These are phyloP conservation scores for Trichoderma parareesei DNA, from an alignment of 495 filamentous ascomycete species.

Conservation along the genomic window DNA sequence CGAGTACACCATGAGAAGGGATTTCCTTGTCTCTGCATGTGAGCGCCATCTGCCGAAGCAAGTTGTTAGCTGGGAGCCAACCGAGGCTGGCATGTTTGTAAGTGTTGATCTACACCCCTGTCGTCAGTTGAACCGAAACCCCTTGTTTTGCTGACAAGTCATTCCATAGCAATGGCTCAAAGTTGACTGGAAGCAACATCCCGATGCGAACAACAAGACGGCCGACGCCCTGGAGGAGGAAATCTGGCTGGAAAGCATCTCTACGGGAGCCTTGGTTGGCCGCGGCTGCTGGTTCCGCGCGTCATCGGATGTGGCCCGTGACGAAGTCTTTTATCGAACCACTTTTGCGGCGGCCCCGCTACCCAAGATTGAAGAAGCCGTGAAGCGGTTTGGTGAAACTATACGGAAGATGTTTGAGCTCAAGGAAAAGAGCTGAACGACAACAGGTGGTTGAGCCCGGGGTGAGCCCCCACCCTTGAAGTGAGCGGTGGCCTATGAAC, in stretches of 20 bases:
- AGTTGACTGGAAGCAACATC: background rate
- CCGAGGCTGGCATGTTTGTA: slow-evolving; percentile 4
- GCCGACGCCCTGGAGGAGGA: background rate
- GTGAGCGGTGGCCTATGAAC: too few relatives aligned
- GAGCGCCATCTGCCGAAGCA: background rate
- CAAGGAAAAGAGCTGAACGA: background rate
- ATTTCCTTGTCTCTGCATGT: background rate
- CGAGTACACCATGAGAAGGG: background rate
- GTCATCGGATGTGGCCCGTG: background rate
- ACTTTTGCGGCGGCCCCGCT: slow-evolving; percentile 3
- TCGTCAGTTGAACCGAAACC: too few relatives aligned
- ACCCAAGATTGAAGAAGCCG: slow-evolving; percentile 4
- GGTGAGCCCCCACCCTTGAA: too few relatives aligned
- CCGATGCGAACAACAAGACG: background rate
- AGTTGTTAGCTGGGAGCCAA: slow-evolving; percentile 1
- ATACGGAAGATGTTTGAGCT: background rate
- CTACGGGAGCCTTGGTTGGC: background rate
- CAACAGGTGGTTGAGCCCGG: too few relatives aligned
- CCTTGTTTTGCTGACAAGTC: too few relatives aligned
- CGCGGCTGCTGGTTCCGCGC: slow-evolving; percentile 1
- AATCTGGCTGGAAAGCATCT: slow-evolving; percentile 5
- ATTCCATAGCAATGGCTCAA: background rate
- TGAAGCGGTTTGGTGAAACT: background rate
- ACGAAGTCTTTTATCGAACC: background rate
- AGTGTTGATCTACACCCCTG: background rate